Evolutionary conservation across 192 early-diverging fungal species (phyloP), one percentile per base, ranked within the genome.

Genomic region (Gryganskiella cystojenkinii): DNA sequence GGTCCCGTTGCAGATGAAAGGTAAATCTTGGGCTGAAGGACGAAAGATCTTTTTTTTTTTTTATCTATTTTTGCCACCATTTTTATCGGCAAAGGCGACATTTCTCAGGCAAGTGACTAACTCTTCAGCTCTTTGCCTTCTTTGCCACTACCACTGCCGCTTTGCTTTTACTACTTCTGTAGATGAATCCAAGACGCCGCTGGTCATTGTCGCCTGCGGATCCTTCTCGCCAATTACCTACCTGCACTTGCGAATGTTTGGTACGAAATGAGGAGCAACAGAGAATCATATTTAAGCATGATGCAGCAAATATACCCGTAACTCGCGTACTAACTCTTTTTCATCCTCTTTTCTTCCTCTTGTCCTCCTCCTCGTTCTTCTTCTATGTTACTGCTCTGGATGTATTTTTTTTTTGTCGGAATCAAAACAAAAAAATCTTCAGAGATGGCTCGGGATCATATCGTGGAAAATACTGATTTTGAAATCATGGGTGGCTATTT

Each of bases 221-320:
- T 98, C 96, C 2, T 99, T 92, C 81, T 96, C 95, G 3, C 98
- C 98, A 13, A 92, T 99, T 44, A 99, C 98, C 5, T 95, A 98
- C 80, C 86, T 98, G 24, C 98, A 99, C 62, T 84, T 99, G 56
- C 92, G 98, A 63, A 98, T 99, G 93, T 99, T 99, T 89, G 97
- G 96, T 98, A n/a, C n/a, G n/a, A n/a, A n/a, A n/a, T n/a, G n/a
- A n/a, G n/a, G n/a, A n/a, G n/a, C n/a, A n/a, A n/a, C n/a, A n/a
- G n/a, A n/a, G n/a, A n/a, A n/a, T n/a, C n/a, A n/a, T n/a, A n/a
- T n/a, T 19, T 11, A 11, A 70, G 31, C 22, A 45, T 24, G 10
- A 56, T 33, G n/a, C 22, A 25, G 20, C 3, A 14, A 20, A 25
- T 13, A 34, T 15, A 20, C 5, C 19, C 11, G 19, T 56, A 25